Conservation (phyloP, 257 asterid species). For the Petunia secreta region DNA sequence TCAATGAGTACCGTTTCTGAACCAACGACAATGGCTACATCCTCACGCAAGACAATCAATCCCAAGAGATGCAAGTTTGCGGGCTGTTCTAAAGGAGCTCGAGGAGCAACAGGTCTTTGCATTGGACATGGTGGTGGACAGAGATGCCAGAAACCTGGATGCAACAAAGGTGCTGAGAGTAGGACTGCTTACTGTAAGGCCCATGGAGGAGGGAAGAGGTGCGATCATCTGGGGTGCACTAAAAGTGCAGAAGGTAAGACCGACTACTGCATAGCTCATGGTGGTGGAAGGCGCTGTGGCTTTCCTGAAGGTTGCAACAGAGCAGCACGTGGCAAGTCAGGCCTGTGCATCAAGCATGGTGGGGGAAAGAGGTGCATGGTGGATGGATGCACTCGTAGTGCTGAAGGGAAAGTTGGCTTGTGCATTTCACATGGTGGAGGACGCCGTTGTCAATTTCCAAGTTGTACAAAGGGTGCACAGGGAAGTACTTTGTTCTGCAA, state of each 20-base stretch:
- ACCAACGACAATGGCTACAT: conserved; percentile 48
- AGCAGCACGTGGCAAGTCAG: conserved; percentile 93
- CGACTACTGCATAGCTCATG: conserved; percentile 81
- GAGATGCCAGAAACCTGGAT: conserved; percentile 85
- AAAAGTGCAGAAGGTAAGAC: conserved; percentile 92
- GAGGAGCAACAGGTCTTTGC: conserved; percentile 85
- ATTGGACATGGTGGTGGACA: conserved; percentile 95
- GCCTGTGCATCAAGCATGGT: conserved; percentile 89
- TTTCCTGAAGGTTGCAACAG: conserved; percentile 63
- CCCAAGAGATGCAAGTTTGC: conserved; percentile 63
- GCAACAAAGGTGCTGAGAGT: conserved; percentile 88
- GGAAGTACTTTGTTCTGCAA: conserved; percentile 85
- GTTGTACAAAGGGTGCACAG: conserved; percentile 78
- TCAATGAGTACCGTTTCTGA: conserved; percentile 69
- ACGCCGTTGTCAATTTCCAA: conserved; percentile 64
- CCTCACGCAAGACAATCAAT: conserved; percentile 50
- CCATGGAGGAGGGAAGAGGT: conserved; percentile 87
- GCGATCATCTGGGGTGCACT: conserved; percentile 81
- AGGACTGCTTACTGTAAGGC: conserved; percentile 90
- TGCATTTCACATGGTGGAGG: conserved; percentile 98
- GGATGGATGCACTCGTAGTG: conserved; percentile 84
- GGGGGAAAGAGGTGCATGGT: conserved; percentile 91
- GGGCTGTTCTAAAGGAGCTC: conserved; percentile 79
- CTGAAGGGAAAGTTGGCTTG: conserved; percentile 86
- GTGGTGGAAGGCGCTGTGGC: conserved; percentile 83